Conservation (phyloP, 352 stramenopile species). For the Phytophthora pinifolia region DNA sequence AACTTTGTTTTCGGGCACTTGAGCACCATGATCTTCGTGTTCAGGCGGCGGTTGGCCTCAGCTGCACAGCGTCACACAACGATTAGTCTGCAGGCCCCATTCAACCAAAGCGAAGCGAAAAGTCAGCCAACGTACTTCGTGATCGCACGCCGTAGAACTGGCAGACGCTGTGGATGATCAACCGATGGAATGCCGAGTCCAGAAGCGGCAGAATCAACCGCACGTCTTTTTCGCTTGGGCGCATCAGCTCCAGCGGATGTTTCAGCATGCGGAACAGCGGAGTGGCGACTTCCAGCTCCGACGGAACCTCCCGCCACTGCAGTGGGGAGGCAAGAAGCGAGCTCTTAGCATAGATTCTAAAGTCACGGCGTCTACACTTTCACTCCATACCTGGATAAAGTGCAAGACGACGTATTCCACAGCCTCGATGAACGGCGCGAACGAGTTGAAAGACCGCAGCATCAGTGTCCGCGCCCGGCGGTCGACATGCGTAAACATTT, state of each 20-base stretch:
- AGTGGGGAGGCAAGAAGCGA: not conserved
- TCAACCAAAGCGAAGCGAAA: not conserved
- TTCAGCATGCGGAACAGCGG: conserved; percentile 59
- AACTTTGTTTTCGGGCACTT: conserved; percentile 61
- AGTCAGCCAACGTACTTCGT: conserved; percentile 57
- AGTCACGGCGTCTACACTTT: not conserved
- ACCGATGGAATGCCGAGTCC: conserved; percentile 84
- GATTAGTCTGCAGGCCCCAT: conserved; percentile 10
- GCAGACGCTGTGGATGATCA: conserved; percentile 87
- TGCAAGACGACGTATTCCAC: conserved; percentile 79
- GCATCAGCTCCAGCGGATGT: conserved; percentile 63
- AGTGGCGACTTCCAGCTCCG: conserved; percentile 64
- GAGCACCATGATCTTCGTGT: conserved; percentile 84
- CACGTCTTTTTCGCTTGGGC: conserved; percentile 61
- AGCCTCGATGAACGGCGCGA: conserved; percentile 74
- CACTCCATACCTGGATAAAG: conserved; percentile 68
- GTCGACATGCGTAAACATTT: conserved; percentile 80
- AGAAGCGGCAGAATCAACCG: conserved; percentile 72
- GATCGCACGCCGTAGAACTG: conserved; percentile 88
- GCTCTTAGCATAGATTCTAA: conserved; percentile 1
- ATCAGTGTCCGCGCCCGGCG: conserved; percentile 69
- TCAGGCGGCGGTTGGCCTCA: conserved; percentile 63
- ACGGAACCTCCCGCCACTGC: conserved; percentile 78
- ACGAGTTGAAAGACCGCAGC: conserved; percentile 64
- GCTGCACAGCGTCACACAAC: conserved; percentile 32